phyloP scores from a whole-genome alignment of 768 basidiomycete species.

The Artomyces pyxidatus region DNA sequence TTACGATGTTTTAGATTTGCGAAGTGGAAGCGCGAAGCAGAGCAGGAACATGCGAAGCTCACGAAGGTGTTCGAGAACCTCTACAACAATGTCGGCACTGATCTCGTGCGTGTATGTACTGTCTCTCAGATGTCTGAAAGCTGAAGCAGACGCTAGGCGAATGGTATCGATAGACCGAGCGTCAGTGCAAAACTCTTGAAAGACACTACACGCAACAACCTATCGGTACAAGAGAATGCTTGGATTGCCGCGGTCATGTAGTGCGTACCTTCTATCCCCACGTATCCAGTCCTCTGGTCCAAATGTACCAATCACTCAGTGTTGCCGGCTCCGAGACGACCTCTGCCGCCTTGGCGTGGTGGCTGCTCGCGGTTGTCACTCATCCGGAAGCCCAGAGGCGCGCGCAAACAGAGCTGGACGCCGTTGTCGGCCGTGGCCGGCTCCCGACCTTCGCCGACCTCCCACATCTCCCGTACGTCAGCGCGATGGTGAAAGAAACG shows the following conservation, averaged over 20 bases:
- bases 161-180: conserved; percentile 1
- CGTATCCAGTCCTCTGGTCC: neutral
- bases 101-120: neutral
- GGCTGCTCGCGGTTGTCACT: conserved; percentile 12
- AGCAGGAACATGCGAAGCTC: neutral
- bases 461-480: conserved; percentile 11
- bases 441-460: conserved; percentile 13
- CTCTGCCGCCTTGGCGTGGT: conserved; percentile 1
- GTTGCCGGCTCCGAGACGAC: conserved; percentile 6
- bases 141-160: neutral
- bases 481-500: conserved; percentile 12
- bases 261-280: neutral
- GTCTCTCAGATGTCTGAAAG: neutral
- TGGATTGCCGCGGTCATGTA: conserved; percentile 10
- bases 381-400: conserved; percentile 10
- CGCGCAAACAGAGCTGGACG: conserved; percentile 16
- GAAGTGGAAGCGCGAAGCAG: conserved; percentile 19
- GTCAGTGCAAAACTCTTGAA: conserved; percentile 6
- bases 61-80: conserved; percentile 13
- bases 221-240: conserved; percentile 9
- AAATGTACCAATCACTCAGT: neutral
- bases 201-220: neutral
- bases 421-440: conserved; percentile 10
- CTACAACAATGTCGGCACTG: too few species aligned
- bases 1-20: conserved; percentile 3